These are phyloP conservation scores for Xylaria sp. DNA, from an alignment of 2,329 filamentous ascomycete species.

Conservation along the genomic window DNA sequence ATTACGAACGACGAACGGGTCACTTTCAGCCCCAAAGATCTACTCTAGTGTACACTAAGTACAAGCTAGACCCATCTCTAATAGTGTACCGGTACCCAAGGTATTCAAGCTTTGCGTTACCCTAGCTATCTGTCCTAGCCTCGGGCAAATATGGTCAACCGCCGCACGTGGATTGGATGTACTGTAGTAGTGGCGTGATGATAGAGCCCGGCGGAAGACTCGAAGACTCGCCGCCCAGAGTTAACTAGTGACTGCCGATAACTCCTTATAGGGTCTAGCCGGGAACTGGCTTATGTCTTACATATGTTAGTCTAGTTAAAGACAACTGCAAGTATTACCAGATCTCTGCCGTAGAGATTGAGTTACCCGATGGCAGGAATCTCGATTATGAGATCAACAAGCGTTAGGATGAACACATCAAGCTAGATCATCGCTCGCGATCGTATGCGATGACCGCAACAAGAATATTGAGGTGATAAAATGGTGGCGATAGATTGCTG, in stretches of 20 bases:
- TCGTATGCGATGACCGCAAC: too few species aligned
- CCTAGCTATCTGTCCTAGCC: not conserved
- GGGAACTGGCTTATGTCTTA: too few species aligned
- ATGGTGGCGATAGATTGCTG: not conserved
- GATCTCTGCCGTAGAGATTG: too few species aligned
- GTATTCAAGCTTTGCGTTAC: not conserved
- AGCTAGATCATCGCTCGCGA: too few species aligned
- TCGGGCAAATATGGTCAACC: not conserved
- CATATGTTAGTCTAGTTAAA: too few species aligned
- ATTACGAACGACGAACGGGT: not conserved
- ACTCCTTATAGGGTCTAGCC: not conserved
- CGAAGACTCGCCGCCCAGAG: not conserved
- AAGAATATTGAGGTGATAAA: too few species aligned
- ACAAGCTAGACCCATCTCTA: too few species aligned
- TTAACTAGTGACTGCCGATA: not conserved
- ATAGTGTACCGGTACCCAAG: too few species aligned
- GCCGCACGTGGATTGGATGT: not conserved
- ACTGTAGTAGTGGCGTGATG: not conserved
- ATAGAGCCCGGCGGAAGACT: not conserved
- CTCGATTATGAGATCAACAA: too few species aligned
- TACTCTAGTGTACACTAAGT: not conserved
- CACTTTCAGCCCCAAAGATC: not conserved
- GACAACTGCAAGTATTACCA: too few species aligned
- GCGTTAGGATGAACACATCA: too few species aligned
- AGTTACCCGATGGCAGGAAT: too few species aligned